Conservation (phyloP, 2,329 filamentous ascomycete genomes). For the Clarireedia monteithiana region DNA sequence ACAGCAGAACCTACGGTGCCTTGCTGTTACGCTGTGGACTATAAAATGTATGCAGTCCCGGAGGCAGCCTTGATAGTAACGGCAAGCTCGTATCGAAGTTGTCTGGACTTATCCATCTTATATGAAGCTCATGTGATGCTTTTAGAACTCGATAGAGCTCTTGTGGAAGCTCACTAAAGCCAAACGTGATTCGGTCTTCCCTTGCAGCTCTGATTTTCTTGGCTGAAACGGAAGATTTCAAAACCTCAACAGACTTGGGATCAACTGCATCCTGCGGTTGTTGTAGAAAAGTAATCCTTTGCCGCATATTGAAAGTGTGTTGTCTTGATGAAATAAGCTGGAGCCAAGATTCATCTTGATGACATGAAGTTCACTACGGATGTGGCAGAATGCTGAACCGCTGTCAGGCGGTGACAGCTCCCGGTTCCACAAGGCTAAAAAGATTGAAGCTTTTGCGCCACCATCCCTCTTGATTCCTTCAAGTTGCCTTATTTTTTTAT, state of each 20-base stretch:
- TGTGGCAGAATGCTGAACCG: background rate
- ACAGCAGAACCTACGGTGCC: conserved; percentile 8
- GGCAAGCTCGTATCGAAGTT: conserved; percentile 56
- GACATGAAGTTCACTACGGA: background rate
- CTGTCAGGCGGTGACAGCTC: background rate
- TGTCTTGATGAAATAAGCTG: background rate
- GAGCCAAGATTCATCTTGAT: background rate
- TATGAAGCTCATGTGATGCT: conserved; percentile 62
- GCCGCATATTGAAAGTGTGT: conserved; percentile 51
- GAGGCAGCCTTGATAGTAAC: conserved; percentile 65
- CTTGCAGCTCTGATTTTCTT: conserved; percentile 58
- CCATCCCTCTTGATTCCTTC: background rate
- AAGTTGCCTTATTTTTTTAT: background rate
- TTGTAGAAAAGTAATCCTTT: conserved; percentile 73
- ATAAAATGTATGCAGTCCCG: conserved; percentile 76
- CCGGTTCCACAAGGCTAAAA: conserved; percentile 2
- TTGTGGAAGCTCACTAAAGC: conserved; percentile 63
- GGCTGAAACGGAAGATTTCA: conserved; percentile 45
- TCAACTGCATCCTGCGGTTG: conserved; percentile 56
- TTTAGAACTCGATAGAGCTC: conserved; percentile 57
- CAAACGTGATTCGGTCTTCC: conserved; percentile 72
- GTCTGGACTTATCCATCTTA: conserved; percentile 65
- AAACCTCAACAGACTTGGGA: conserved; percentile 53
- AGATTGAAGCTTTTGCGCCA: conserved; percentile 1
- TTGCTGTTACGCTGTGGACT: conserved; percentile 9